Base-by-base conservation (phyloP, 257 asterid genomes). In the Coffea eugenioides region DNA sequence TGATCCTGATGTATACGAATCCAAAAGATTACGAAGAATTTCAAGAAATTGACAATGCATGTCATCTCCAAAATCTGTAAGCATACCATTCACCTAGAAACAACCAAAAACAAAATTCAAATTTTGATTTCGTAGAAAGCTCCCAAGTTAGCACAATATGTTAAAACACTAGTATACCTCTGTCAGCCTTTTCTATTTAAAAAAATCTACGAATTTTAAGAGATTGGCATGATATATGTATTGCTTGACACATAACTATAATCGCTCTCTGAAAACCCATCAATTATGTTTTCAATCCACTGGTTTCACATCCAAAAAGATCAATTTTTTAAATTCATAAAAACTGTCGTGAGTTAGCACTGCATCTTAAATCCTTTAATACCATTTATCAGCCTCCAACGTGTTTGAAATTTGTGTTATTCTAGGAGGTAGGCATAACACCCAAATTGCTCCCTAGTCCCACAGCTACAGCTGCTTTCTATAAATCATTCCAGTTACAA, bases 1-100 rank as follows among this genome's bases (percentile, higher is more conserved):
- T 34, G 92, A 69, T 81, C 97, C 98, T 81, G 96, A 85, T 66
- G 97, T 64, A 83, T 82, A 84, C 3, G 97, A 84, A 82, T 96
- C 99, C 88, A 96, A 84, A 81, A 96, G 98, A 89, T 89, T 96
- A 85, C 97, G 98, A 81, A 96, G 87, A 86, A 94, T 90, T 88
- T 96, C 98, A 85, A 94, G 89, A 88, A 94, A 96, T 69, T 96
- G 99, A 86, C 98, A 94, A 81, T 94, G 99, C 99, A 94, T 94
- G 78, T 92, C 97, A 83, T 94, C 94, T 79, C 92, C 97, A 81
- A 88, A 96, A 89, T 96, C 99, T 80, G 95, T 86, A 48, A 94
- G 87, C 98, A 94, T 89, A 79, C 93, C 92, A 73, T 89, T 91
- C 77, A 96, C 98, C 99, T 96, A 91, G 75, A 88, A 86, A 87